phyloP scores from a whole-genome alignment of 1,284 basidiomycete species.

The Termitomyces sp. region DNA sequence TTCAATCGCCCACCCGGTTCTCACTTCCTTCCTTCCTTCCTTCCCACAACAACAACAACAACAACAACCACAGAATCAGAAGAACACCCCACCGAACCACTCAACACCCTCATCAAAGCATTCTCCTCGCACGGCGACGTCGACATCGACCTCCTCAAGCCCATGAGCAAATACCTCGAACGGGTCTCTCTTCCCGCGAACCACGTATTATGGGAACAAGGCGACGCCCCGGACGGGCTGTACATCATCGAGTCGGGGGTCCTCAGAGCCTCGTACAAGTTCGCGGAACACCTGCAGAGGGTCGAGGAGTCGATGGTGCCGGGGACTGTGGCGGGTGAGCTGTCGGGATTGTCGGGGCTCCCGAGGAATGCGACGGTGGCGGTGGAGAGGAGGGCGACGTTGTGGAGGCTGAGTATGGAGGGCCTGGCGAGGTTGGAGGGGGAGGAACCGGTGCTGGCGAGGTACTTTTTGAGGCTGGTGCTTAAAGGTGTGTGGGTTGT shows the following conservation, averaged over 20 bases:
- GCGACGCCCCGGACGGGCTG: slow-evolving; percentile 73
- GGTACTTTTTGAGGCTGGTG: slow-evolving; percentile 66
- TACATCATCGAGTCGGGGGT: slow-evolving; percentile 86
- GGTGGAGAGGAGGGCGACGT: slow-evolving; percentile 69
- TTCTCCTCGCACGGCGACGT: slow-evolving; percentile 66
- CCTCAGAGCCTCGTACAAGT: slow-evolving; percentile 75
- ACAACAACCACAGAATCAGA: slow-evolving; percentile 10
- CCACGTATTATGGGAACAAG: slow-evolving; percentile 71
- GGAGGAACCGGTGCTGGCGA: slow-evolving; percentile 63
- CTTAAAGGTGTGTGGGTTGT: slow-evolving; percentile 50
- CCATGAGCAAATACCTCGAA: slow-evolving; percentile 71
- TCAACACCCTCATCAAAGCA: slow-evolving; percentile 67
- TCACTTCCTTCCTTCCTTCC: neutral
- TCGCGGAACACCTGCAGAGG: slow-evolving; percentile 58
- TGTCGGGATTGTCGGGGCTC: slow-evolving; percentile 74
- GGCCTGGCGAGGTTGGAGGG: slow-evolving; percentile 56
- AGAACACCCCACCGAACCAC: slow-evolving; percentile 41
- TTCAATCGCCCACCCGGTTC: no score
- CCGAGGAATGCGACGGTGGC: slow-evolving; percentile 82
- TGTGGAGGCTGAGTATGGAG: slow-evolving; percentile 74
- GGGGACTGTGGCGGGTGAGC: slow-evolving; percentile 85
- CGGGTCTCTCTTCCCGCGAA: slow-evolving; percentile 55
- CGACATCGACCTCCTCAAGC: slow-evolving; percentile 43
- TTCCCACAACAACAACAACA: no score
- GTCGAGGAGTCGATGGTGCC: slow-evolving; percentile 91